A percentile compares a stretch with the other conserved stretches of the same genome.
These are phyloP conservation scores for Coemansia sp. DNA, from an alignment of 192 early-diverging fungal species.

Conservation along the genomic window DNA sequence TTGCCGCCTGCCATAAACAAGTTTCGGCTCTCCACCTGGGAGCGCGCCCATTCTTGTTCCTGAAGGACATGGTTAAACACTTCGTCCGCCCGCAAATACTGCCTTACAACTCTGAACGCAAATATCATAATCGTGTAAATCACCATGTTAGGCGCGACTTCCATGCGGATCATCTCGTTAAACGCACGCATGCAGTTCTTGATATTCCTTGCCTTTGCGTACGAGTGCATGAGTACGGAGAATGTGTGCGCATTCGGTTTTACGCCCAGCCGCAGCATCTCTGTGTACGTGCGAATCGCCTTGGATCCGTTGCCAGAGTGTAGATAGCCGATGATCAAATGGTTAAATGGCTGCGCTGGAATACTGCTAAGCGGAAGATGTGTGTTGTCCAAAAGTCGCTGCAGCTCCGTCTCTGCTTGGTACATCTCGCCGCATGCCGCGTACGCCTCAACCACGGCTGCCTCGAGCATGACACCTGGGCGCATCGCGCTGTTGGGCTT, in stretches of 20 bases:
- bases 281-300: conserved; percentile 70
- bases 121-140: conserved; percentile 52
- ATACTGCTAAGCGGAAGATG: conserved; percentile 28
- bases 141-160: conserved; percentile 36
- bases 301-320: conserved; percentile 60
- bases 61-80: conserved; percentile 38
- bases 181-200: conserved; percentile 64
- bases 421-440: conserved; percentile 42
- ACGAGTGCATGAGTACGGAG: conserved; percentile 74
- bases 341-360: conserved; percentile 49
- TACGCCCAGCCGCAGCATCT: conserved; percentile 79
- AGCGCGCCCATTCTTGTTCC: conserved; percentile 37
- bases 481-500: conserved; percentile 32
- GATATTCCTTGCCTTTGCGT: conserved; percentile 72
- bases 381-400: conserved; percentile 25
- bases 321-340: conserved; percentile 41
- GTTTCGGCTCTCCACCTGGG: not conserved
- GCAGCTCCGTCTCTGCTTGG: conserved; percentile 38
- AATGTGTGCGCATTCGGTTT: conserved; percentile 74
- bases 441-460: conserved; percentile 43
- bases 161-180: conserved; percentile 59
- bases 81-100: conserved; percentile 26
- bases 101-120: conserved; percentile 25
- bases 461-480: conserved; percentile 28
- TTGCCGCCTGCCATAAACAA: not conserved